A percentile compares a stretch with the other conserved stretches of the same genome.
Evolutionary conservation across 495 filamentous ascomycete species (phyloP).

Genomic region (Aspergillus ostianus): DNA sequence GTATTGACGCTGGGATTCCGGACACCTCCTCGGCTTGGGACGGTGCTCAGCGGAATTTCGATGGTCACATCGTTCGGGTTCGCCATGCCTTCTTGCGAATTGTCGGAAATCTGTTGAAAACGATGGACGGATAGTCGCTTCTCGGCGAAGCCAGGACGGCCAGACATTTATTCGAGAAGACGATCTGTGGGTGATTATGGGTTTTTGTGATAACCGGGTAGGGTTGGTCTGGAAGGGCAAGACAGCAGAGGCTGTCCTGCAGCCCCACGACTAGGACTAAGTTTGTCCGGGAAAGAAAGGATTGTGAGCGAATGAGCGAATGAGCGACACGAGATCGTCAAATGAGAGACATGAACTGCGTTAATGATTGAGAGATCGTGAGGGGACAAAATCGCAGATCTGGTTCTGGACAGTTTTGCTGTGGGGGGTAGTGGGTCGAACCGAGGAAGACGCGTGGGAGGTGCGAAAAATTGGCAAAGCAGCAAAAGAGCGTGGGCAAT

Average conservation of each 20-base stretch:
- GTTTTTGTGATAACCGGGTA: constrained; percentile 2
- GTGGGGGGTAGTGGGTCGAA: constrained; percentile 10
- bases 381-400: neutral
- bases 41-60: constrained; percentile 53
- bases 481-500: neutral
- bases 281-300: neutral
- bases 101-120: constrained; percentile 47
- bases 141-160: constrained; percentile 32
- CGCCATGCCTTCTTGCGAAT: constrained; percentile 36
- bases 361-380: neutral
- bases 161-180: constrained; percentile 25
- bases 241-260: constrained; percentile 11
- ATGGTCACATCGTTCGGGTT: constrained; percentile 58
- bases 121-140: constrained; percentile 43
- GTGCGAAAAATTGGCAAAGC: neutral
- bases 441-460: constrained; percentile 1
- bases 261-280: constrained; percentile 4
- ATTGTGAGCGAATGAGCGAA: constrained; percentile 1
- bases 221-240: constrained; percentile 2
- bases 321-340: constrained; percentile 2
- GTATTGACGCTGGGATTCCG: constrained; percentile 36
- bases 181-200: neutral
- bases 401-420: neutral
- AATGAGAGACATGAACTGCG: constrained; percentile 1
- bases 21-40: constrained; percentile 41